Conservation (phyloP, 2,329 filamentous ascomycete genomes). For the Spiromastix sp. region DNA sequence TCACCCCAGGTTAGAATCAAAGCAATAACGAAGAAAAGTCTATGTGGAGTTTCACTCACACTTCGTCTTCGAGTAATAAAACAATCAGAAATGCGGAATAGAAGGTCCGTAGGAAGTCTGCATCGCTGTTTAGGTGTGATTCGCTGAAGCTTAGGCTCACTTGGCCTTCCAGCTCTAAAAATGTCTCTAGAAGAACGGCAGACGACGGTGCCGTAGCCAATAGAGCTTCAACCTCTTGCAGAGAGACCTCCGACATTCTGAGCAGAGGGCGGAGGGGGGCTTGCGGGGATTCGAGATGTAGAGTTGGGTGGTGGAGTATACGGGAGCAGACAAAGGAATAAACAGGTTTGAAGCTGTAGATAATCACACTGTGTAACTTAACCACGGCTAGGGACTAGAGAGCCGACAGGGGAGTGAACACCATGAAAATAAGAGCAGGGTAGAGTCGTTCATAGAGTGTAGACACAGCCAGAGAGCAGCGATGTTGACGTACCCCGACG, state of each 20-base stretch:
- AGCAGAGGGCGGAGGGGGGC: neutral
- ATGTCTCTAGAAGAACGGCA: slow-evolving; percentile 24
- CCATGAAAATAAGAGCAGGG: neutral
- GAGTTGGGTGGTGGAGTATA: too few relatives aligned
- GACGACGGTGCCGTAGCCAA: slow-evolving; percentile 20
- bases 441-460: neutral
- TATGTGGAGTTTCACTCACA: slow-evolving; percentile 18
- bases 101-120: slow-evolving; percentile 24
- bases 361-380: too few relatives aligned
- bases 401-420: too few relatives aligned
- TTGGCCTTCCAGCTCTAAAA: slow-evolving; percentile 26
- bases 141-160: slow-evolving; percentile 21
- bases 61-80: slow-evolving; percentile 29
- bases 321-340: too few relatives aligned
- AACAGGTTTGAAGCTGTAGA: too few relatives aligned
- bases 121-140: slow-evolving; percentile 13
- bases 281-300: neutral
- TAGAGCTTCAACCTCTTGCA: slow-evolving; percentile 18
- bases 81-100: slow-evolving; percentile 31
- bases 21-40: neutral
- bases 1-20: too few relatives aligned
- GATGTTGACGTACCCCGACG: neutral
- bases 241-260: neutral
- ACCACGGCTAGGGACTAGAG: too few relatives aligned
- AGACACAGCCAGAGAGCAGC: neutral